Conservation (phyloP, 2,329 filamentous ascomycete genomes). For the Nectriaceae sp. region DNA sequence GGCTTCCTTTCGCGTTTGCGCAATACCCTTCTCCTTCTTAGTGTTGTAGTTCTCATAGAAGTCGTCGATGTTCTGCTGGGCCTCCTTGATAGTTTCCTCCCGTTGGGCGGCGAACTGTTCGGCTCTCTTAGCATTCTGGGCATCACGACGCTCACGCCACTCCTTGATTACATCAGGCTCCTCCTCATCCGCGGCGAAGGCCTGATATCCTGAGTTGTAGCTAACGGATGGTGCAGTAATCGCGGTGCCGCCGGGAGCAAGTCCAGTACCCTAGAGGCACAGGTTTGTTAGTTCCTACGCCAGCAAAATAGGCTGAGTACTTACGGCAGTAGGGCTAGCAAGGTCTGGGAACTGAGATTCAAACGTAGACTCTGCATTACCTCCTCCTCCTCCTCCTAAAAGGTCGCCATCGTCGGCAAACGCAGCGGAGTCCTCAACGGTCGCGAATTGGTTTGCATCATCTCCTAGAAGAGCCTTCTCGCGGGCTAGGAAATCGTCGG, state of each 20-base stretch:
- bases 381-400: constrained; percentile 71
- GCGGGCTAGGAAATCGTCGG: constrained; percentile 85
- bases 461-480: constrained; percentile 91
- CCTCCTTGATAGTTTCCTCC: constrained; percentile 82
- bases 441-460: constrained; percentile 87
- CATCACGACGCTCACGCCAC: constrained; percentile 90
- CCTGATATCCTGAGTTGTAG: constrained; percentile 63
- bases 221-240: constrained; percentile 74
- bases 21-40: constrained; percentile 92
- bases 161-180: constrained; percentile 87
- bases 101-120: constrained; percentile 83
- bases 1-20: constrained; percentile 86
- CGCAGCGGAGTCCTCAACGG: constrained; percentile 68
- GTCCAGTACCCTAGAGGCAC: constrained; percentile 30
- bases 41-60: constrained; percentile 99
- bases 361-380: constrained; percentile 58
- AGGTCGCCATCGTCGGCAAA: constrained; percentile 67
- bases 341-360: constrained; percentile 92
- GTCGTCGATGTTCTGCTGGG: constrained; percentile 93
- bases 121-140: constrained; percentile 78
- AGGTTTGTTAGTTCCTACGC: constrained; percentile 10
- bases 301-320: constrained; percentile 9
- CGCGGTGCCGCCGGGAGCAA: constrained; percentile 30
- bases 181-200: constrained; percentile 67
- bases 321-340: constrained; percentile 38